phyloP scores from a whole-genome alignment of 176 grass and related monocot species.

The Musa itinerans region DNA sequence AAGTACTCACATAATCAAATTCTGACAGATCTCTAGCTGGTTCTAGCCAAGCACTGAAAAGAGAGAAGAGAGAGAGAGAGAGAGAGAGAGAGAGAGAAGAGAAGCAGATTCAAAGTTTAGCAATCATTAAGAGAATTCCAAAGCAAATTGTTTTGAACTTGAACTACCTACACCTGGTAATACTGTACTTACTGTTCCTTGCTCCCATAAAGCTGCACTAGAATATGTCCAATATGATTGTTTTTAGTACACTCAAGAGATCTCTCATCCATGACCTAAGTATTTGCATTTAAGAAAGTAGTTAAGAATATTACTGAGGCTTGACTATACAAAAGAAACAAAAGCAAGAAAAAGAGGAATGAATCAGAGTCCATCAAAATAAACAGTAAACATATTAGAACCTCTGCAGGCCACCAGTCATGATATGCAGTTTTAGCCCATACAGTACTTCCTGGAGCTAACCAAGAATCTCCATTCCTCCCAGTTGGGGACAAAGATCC shows the following conservation, averaged over 20 bases:
- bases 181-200: constrained; percentile 24
- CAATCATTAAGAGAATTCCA: background rate
- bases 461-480: constrained; percentile 19
- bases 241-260: constrained; percentile 22
- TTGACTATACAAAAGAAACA: background rate
- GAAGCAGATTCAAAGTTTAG: constrained; percentile 1
- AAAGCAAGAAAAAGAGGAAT: background rate
- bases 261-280: constrained; percentile 29
- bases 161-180: constrained; percentile 1
- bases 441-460: constrained; percentile 37
- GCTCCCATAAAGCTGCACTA: constrained; percentile 38
- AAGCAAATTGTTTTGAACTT: background rate
- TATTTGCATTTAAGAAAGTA: constrained; percentile 8
- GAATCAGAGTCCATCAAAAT: background rate
- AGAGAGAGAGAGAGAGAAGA: constrained; percentile 11
- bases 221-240: constrained; percentile 23
- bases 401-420: constrained; percentile 46
- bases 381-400: background rate
- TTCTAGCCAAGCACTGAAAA: constrained; percentile 38
- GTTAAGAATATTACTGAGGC: background rate
- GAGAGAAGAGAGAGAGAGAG: constrained; percentile 11
- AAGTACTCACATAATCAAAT: constrained; percentile 26
- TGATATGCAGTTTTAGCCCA: constrained; percentile 39
- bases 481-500: constrained; percentile 9
- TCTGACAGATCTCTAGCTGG: constrained; percentile 33